A percentile compares a stretch with the other conserved stretches of the same genome.
Evolutionary conservation across 192 early-diverging fungal genomes (phyloP).

Genomic region (Fimicolochytrium jonesii): DNA sequence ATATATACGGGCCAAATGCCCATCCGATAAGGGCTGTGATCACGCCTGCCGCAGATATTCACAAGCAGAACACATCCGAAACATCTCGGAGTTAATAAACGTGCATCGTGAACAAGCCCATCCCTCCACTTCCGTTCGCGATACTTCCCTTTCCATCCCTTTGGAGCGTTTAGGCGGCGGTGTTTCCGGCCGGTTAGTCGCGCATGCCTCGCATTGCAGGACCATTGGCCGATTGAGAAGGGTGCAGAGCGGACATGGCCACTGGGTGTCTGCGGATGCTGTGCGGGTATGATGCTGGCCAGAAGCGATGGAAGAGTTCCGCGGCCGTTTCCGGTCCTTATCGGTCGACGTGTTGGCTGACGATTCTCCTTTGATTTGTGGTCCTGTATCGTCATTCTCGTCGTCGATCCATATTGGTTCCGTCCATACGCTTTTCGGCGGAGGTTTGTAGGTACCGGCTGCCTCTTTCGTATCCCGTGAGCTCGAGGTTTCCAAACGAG

Average conservation of each 20-base stretch:
- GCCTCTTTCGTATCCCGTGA: not conserved
- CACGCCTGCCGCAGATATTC: not conserved
- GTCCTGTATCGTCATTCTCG: not conserved
- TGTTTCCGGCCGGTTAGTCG: constrained; percentile 14
- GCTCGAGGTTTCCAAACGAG: not conserved
- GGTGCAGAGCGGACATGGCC: constrained; percentile 58
- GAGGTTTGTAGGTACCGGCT: no score
- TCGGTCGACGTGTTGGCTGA: not conserved
- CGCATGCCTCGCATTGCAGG: constrained; percentile 47
- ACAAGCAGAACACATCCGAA: constrained; percentile 10
- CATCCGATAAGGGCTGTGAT: no score
- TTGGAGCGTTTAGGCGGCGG: not conserved
- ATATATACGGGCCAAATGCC: no score
- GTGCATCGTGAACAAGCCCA: constrained; percentile 3
- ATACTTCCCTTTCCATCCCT: not conserved
- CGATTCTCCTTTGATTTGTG: not conserved
- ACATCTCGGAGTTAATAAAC: not conserved
- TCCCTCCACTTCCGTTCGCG: not conserved
- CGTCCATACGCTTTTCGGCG: no score
- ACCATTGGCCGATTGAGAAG: constrained; percentile 41
- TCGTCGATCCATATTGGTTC: not conserved
- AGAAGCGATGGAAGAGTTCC: not conserved
- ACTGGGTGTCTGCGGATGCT: constrained; percentile 13
- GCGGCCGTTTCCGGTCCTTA: not conserved
- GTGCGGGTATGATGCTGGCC: not conserved